Conservation (phyloP, 2,329 filamentous ascomycete species). For the Botrytis elliptica region DNA sequence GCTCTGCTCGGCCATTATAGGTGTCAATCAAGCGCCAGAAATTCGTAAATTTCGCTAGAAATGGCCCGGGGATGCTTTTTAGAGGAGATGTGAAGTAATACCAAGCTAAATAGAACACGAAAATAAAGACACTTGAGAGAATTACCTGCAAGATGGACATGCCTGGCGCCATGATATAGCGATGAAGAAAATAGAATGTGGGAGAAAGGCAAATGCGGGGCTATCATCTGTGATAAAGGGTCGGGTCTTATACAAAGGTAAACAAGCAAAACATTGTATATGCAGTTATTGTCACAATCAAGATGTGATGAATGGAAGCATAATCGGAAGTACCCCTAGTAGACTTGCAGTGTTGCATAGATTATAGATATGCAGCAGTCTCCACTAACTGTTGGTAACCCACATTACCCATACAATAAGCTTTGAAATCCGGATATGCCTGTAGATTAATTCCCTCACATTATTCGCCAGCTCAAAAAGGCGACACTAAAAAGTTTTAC, state of each 20-base stretch:
- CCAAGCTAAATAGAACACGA: not conserved
- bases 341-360: not conserved
- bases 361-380: not conserved
- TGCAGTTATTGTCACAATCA: not conserved
- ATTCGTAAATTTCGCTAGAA: conserved; percentile 34
- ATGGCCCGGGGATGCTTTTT: conserved; percentile 32
- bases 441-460: not conserved
- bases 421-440: not conserved
- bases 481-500: not conserved
- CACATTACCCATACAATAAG: not conserved
- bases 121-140: not conserved
- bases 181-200: no score
- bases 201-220: not conserved
- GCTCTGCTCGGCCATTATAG: conserved; percentile 27
- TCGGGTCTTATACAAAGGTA: not conserved
- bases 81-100: conserved; percentile 25
- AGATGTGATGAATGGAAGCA: not conserved
- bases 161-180: not conserved
- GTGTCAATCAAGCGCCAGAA: conserved; percentile 33
- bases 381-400: not conserved
- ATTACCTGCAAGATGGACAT: not conserved
- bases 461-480: not conserved
- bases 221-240: not conserved
- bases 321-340: not conserved
- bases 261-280: not conserved